These are phyloP conservation scores for Quercus ilex DNA, from an alignment of 306 rosid species.

Conservation along the genomic window DNA sequence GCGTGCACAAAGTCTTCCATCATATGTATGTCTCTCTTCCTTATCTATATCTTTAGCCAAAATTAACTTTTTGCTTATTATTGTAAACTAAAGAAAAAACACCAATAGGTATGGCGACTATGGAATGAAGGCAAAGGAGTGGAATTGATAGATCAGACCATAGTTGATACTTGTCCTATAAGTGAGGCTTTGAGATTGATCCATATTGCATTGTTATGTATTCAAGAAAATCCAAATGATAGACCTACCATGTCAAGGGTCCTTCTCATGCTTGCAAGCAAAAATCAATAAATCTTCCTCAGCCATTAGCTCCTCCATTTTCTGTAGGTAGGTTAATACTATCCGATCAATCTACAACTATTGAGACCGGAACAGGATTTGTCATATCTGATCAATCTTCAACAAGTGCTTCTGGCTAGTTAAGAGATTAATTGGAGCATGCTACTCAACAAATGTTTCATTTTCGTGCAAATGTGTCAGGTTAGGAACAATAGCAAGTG, in stretches of 20 bases:
- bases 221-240: slow-evolving; percentile 11
- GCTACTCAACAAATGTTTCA: not conserved
- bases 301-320: slow-evolving; percentile 12
- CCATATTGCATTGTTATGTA: slow-evolving; percentile 21
- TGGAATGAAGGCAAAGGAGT: slow-evolving; percentile 16
- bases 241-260: slow-evolving; percentile 22
- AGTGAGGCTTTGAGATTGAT: slow-evolving; percentile 23
- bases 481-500: not conserved
- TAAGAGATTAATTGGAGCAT: not conserved
- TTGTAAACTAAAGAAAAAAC: not conserved
- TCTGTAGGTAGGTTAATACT: not conserved
- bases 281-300: slow-evolving; percentile 8
- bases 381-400: not conserved
- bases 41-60: not conserved
- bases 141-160: not conserved
- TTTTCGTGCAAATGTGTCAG: not conserved
- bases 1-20: not conserved
- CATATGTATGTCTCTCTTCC: slow-evolving; percentile 8
- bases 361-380: not conserved
- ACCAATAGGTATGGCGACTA: slow-evolving; percentile 17
- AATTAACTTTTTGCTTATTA: too few species aligned
- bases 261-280: slow-evolving; percentile 15
- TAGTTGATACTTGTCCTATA: not conserved
- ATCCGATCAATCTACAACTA: not conserved
- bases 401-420: not conserved